Percentiles rank a stretch among this genome's conserved stretches.
These are phyloP conservation scores for Fistulifera pelliculosa DNA, from an alignment of 108 stramenopile species.

Conservation along the genomic window DNA sequence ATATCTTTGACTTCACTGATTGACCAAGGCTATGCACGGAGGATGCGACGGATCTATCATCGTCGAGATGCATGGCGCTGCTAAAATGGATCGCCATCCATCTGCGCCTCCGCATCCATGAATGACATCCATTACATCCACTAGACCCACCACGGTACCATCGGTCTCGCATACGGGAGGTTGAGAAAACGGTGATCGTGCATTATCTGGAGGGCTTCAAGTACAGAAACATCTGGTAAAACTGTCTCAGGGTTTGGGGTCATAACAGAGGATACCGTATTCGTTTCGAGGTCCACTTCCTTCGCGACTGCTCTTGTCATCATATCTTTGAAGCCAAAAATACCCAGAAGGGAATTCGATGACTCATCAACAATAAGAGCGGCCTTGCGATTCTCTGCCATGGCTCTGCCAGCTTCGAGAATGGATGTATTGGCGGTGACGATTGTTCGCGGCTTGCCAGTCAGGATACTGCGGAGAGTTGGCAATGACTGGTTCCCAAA, in stretches of 20 bases:
- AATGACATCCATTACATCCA: slow-evolving; percentile 94
- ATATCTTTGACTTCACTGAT: too few relatives aligned
- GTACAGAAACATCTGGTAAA: slow-evolving; percentile 70
- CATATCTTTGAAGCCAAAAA: slow-evolving; percentile 92
- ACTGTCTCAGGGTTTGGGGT: slow-evolving; percentile 88
- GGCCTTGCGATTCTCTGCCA: slow-evolving; percentile 83
- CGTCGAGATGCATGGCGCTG: slow-evolving; percentile 56
- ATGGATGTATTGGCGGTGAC: slow-evolving; percentile 55
- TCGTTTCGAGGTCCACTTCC: slow-evolving; percentile 61
- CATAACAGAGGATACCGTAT: slow-evolving; percentile 74
- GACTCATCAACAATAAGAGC: slow-evolving; percentile 67
- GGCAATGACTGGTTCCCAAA: slow-evolving; percentile 57
- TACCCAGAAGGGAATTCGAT: slow-evolving; percentile 69
- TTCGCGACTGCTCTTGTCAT: slow-evolving; percentile 84
- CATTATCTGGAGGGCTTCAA: slow-evolving; percentile 89
- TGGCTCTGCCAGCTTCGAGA: slow-evolving; percentile 57
- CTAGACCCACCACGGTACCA: slow-evolving; percentile 83
- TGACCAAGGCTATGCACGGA: too few relatives aligned
- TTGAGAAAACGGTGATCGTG: slow-evolving; percentile 91
- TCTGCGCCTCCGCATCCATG: slow-evolving; percentile 79
- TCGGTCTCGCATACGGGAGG: slow-evolving; percentile 74
- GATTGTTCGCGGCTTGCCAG: slow-evolving; percentile 42
- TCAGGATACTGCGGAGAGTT: slow-evolving; percentile 47
- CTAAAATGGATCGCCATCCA: slow-evolving; percentile 78
- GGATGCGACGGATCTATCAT: slow-evolving; percentile 4